phyloP scores from a whole-genome alignment of 1,284 basidiomycete species.

The Ustilago bromivora region DNA sequence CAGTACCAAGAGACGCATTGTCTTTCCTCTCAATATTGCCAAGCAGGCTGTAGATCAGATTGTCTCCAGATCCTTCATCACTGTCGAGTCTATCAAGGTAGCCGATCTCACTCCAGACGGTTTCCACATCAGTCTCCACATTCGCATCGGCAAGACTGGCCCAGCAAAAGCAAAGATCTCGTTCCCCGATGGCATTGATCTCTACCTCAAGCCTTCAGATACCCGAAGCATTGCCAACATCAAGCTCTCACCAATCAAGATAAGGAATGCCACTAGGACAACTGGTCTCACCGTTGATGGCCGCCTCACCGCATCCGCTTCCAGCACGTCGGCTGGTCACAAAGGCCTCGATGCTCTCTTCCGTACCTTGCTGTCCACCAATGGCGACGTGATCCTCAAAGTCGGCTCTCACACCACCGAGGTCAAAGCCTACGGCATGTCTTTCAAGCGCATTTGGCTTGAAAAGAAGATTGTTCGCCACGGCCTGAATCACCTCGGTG shows the following conservation, averaged over 20 bases:
- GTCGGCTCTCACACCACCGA: constrained; percentile 33
- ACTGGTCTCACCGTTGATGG: constrained; percentile 32
- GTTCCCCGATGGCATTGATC: constrained; percentile 47
- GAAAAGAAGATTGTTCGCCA: constrained; percentile 49
- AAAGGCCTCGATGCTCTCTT: constrained; percentile 34
- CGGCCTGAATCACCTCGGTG: constrained; percentile 49
- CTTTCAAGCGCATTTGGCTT: constrained; percentile 44
- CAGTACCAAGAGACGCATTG: constrained; percentile 7
- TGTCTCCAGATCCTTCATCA: constrained; percentile 36
- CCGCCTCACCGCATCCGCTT: constrained; percentile 1
- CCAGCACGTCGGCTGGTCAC: neutral
- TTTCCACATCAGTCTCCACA: constrained; percentile 25
- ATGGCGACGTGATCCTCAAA: constrained; percentile 13
- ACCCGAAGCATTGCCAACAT: constrained; percentile 28
- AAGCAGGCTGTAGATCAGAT: constrained; percentile 45
- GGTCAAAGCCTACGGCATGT: constrained; percentile 59
- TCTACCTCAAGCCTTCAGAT: constrained; percentile 33
- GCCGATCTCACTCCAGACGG: constrained; percentile 27
- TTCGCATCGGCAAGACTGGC: constrained; percentile 40
- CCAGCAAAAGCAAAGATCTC: constrained; percentile 51
- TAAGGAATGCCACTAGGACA: constrained; percentile 26
- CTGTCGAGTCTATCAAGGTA: constrained; percentile 33
- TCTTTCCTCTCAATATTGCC: constrained; percentile 36
- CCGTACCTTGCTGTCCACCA: constrained; percentile 23
- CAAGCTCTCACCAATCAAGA: constrained; percentile 33